Percentiles rank a stretch among this genome's conserved stretches.
phyloP scores from a whole-genome alignment of 345 rosid genomes.

The Tarenaya hassleriana region DNA sequence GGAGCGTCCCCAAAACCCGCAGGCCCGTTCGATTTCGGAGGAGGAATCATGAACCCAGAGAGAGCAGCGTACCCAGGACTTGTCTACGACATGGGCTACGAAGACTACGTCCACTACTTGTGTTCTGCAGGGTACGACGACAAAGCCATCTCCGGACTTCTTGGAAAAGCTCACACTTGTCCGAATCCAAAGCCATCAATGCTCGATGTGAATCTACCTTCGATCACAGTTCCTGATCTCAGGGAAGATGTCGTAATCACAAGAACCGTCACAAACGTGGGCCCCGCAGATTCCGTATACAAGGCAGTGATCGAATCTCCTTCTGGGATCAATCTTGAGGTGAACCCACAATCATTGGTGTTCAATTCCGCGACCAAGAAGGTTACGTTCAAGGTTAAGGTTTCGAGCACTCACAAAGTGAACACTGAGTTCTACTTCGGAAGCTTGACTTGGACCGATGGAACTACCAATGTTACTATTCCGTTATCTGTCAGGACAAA shows the following conservation, averaged over 20 bases:
- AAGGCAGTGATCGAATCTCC: constrained; percentile 26
- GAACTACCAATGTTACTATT: constrained; percentile 33
- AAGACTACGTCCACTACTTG: constrained; percentile 50
- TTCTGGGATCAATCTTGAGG: constrained; percentile 26
- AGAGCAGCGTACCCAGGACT: constrained; percentile 54
- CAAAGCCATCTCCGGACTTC: constrained; percentile 32
- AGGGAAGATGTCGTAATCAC: constrained; percentile 16
- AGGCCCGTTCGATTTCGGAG: constrained; percentile 63
- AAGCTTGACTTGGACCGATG: constrained; percentile 41
- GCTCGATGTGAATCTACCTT: constrained; percentile 43
- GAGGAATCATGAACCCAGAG: constrained; percentile 50
- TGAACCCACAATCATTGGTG: constrained; percentile 27
- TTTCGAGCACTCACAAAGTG: constrained; percentile 24
- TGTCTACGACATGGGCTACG: constrained; percentile 43
- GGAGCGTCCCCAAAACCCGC: constrained; percentile 46
- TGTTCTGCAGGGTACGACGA: constrained; percentile 46
- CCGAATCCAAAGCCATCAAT: constrained; percentile 21
- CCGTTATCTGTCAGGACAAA: constrained; percentile 44
- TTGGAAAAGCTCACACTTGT: constrained; percentile 22
- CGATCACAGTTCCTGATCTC: constrained; percentile 48
- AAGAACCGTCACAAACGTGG: constrained; percentile 27
- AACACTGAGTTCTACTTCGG: constrained; percentile 42
- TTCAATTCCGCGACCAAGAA: constrained; percentile 20
- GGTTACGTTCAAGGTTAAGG: constrained; percentile 25
- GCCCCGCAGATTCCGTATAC: constrained; percentile 22